phyloP scores from a whole-genome alignment of 2,329 filamentous ascomycete genomes.

The Claviceps sp. region DNA sequence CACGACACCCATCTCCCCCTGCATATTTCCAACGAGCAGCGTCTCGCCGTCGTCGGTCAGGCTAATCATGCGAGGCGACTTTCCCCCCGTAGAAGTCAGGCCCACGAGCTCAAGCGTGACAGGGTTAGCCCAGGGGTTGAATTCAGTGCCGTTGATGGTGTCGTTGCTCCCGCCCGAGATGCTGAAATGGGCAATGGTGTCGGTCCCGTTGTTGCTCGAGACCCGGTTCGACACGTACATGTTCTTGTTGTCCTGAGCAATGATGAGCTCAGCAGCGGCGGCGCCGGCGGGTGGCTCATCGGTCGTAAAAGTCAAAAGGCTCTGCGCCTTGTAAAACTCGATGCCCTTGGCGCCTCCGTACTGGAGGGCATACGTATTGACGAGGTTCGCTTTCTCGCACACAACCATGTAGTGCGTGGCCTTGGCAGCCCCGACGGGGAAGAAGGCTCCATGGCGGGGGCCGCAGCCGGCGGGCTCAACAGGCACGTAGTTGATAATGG shows the following conservation, averaged over 20 bases:
- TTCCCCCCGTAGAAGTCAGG: conserved; percentile 21
- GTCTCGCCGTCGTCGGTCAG: conserved; percentile 20
- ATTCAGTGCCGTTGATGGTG: not conserved
- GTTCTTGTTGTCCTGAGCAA: conserved; percentile 27
- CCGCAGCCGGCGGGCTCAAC: conserved; percentile 27
- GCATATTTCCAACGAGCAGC: conserved; percentile 35
- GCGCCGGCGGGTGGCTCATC: conserved; percentile 19
- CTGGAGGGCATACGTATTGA: conserved; percentile 28
- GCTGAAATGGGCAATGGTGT: conserved; percentile 35
- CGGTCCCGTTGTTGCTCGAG: conserved; percentile 23
- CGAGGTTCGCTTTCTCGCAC: conserved; percentile 31
- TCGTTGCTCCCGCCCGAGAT: conserved; percentile 9
- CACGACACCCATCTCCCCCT: conserved; percentile 25
- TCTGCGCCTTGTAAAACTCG: conserved; percentile 22
- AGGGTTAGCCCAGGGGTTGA: not conserved
- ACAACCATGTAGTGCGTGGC: conserved; percentile 33
- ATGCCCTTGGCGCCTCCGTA: conserved; percentile 23
- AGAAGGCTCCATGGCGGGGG: conserved; percentile 38
- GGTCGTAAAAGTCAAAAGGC: conserved; percentile 29
- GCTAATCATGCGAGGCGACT: conserved; percentile 34
- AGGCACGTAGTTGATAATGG: conserved; percentile 20
- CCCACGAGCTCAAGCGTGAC: conserved; percentile 21
- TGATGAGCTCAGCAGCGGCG: conserved; percentile 31
- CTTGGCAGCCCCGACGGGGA: conserved; percentile 18
- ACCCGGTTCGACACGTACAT: conserved; percentile 40